These are phyloP conservation scores for Dryadomyces quercivorus DNA, from an alignment of 2,329 filamentous ascomycete species.

Conservation along the genomic window DNA sequence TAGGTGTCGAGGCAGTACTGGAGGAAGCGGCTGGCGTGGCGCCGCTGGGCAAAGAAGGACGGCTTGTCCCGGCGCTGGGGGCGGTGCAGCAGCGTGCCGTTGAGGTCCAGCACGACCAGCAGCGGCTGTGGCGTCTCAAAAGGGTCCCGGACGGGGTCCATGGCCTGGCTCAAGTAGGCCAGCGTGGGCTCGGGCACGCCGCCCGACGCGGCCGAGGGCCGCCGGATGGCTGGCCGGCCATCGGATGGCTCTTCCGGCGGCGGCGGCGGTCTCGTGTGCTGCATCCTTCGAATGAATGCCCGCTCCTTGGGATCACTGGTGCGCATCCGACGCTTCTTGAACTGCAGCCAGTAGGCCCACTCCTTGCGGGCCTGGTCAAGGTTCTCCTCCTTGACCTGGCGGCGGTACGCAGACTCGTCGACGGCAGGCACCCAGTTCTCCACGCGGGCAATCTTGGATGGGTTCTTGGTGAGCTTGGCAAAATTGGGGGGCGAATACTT, in stretches of 20 bases:
- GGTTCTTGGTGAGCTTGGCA: neutral
- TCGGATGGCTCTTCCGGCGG: neutral
- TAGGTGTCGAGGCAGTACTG: slow-evolving; percentile 63
- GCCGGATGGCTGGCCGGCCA: neutral
- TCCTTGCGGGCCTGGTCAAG: neutral
- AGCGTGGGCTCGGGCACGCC: slow-evolving; percentile 48
- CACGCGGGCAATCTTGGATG: too few species aligned
- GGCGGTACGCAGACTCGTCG: neutral
- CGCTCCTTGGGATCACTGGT: neutral
- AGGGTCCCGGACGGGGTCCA: slow-evolving; percentile 3
- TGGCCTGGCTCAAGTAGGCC: slow-evolving; percentile 47
- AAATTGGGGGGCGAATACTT: too few species aligned
- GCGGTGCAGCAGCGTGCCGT: slow-evolving; percentile 76
- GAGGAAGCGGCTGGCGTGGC: slow-evolving; percentile 57
- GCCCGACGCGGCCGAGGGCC: slow-evolving; percentile 31
- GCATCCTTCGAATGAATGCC: neutral
- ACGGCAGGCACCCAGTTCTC: neutral
- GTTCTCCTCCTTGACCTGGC: neutral
- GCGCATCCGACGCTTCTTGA: too few species aligned
- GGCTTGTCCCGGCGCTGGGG: slow-evolving; percentile 34
- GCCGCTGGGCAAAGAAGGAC: slow-evolving; percentile 51
- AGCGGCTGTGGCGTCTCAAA: slow-evolving; percentile 41
- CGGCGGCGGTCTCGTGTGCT: neutral
- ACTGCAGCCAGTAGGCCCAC: neutral
- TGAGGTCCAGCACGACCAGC: slow-evolving; percentile 81